These are phyloP conservation scores for Diaporthe vaccinii DNA, from an alignment of 2,329 filamentous ascomycete species.

Conservation along the genomic window DNA sequence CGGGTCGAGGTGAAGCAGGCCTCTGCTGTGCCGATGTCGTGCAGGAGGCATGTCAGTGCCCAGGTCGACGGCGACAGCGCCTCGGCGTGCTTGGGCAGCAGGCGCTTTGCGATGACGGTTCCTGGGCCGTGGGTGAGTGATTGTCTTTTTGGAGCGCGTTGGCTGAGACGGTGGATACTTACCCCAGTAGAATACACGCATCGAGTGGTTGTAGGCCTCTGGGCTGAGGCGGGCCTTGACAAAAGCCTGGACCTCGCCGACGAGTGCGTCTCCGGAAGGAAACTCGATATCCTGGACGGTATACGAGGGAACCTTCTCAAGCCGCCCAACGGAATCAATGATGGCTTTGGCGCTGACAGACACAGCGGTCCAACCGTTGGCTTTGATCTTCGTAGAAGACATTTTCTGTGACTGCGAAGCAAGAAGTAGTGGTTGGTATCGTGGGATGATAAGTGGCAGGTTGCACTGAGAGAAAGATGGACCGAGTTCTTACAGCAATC, in stretches of 20 bases:
- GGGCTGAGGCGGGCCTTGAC: background rate
- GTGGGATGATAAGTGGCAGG: background rate
- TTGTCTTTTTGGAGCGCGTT: background rate
- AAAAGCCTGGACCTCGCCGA: constrained; percentile 2
- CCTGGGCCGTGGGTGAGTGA: background rate
- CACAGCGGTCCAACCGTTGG: constrained; percentile 14
- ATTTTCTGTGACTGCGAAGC: background rate
- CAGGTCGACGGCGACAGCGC: constrained; percentile 3
- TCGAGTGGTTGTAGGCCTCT: constrained; percentile 17
- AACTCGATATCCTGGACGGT: background rate
- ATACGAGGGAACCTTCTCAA: background rate
- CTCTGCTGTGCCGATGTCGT: constrained; percentile 22
- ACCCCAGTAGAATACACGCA: constrained; percentile 11
- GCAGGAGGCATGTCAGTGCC: background rate
- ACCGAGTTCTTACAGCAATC: background rate
- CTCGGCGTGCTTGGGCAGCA: constrained; percentile 8
- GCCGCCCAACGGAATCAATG: background rate
- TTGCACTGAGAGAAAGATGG: background rate
- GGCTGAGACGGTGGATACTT: background rate
- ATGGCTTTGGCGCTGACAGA: background rate
- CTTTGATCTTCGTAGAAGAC: background rate
- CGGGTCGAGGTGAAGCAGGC: background rate
- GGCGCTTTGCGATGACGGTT: background rate
- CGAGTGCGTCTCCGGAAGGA: background rate
- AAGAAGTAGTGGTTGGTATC: background rate